Conservation (phyloP, 2,329 filamentous ascomycete genomes). For the Pseudogymnoascus sp. region DNA sequence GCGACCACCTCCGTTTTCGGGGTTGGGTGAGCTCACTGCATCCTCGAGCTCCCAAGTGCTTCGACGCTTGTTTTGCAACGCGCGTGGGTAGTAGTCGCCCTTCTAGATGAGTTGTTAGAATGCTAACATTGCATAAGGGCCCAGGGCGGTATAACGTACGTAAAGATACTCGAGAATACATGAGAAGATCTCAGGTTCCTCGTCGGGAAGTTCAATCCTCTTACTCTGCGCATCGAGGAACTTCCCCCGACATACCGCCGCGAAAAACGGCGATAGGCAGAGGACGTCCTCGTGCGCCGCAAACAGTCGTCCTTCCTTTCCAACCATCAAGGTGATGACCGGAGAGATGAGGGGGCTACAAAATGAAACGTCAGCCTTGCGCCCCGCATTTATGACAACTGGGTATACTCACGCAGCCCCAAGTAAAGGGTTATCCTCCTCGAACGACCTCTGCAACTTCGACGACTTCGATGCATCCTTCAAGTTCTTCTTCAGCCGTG, state of each 20-base stretch:
- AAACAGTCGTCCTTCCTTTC: conserved; percentile 79
- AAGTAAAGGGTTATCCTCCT: conserved; percentile 41
- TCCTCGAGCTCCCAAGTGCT: conserved; percentile 89
- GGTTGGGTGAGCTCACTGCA: conserved; percentile 48
- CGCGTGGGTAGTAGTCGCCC: conserved; percentile 86
- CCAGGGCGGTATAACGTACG: conserved; percentile 24
- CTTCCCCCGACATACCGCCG: conserved; percentile 61
- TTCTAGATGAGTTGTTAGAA: conserved; percentile 39
- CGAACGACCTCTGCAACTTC: conserved; percentile 81
- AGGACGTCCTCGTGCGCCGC: conserved; percentile 93
- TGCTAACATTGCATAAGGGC: neutral
- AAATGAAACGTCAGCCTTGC: neutral
- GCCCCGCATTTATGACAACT: conserved; percentile 16
- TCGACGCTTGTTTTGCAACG: conserved; percentile 78
- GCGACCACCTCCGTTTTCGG: conserved; percentile 41
- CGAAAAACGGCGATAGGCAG: conserved; percentile 77
- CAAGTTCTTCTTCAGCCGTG: conserved; percentile 71
- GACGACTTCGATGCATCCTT: conserved; percentile 72
- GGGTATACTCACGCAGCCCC: conserved; percentile 39
- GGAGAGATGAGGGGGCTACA: conserved; percentile 45
- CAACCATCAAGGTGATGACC: conserved; percentile 82
- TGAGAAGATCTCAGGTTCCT: conserved; percentile 89
- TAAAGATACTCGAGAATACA: conserved; percentile 94
- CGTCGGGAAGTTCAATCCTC: conserved; percentile 65
- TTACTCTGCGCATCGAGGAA: conserved; percentile 70